Evolutionary conservation across 129 eudicot species (phyloP).

Genomic region (Gnaphalium uliginosum): DNA sequence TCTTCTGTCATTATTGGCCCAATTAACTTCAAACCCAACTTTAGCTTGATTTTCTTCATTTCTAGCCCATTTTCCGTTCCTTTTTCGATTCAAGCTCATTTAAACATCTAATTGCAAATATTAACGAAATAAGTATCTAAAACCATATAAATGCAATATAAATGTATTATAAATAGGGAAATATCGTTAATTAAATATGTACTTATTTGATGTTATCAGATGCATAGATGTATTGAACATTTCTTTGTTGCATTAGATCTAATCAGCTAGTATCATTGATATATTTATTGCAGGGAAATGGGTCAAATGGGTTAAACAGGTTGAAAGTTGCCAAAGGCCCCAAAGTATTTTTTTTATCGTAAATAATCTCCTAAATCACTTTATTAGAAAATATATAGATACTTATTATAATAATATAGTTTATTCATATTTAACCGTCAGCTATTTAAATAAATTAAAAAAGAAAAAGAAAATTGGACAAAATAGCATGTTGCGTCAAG

Average conservation of each 20-base stretch:
- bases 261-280: not conserved
- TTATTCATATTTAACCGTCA: no score
- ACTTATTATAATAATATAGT: no score
- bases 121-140: no score
- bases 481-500: not conserved
- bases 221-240: not conserved
- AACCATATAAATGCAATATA: no score
- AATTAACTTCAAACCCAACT: no score
- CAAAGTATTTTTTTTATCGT: not conserved
- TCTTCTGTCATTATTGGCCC: no score
- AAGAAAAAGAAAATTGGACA: not conserved
- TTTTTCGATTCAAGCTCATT: no score
- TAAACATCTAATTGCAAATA: no score
- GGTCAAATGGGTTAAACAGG: not conserved
- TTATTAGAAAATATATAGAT: not conserved
- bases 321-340: not conserved
- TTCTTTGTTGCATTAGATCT: not conserved
- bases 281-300: not conserved
- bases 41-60: no score
- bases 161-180: no score
- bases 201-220: not conserved
- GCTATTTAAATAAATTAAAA: no score
- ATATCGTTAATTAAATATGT: not conserved
- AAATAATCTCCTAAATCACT: not conserved
- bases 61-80: no score